Conservation (phyloP, 805 yeast species). For the Cyberlindnera saturnus region DNA sequence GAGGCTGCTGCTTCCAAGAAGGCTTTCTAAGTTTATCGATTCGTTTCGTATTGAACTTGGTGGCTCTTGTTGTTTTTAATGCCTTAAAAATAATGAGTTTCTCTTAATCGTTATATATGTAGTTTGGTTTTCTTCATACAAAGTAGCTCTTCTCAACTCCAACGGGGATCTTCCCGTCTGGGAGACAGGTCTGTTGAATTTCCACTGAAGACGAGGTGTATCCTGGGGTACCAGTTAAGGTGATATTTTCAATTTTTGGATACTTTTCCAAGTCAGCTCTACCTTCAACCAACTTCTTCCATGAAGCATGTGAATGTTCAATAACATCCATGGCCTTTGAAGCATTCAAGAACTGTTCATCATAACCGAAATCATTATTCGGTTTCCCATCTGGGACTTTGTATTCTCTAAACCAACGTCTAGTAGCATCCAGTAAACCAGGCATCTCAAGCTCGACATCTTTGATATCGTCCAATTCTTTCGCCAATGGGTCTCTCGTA, state of each 20-base stretch:
- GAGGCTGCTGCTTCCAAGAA: slow-evolving; percentile 72
- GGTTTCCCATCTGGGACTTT: slow-evolving; percentile 81
- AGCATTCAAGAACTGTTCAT: slow-evolving; percentile 57
- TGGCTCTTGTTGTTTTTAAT: not conserved
- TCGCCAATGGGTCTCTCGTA: slow-evolving; percentile 57
- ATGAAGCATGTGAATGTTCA: slow-evolving; percentile 58
- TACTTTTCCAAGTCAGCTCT: slow-evolving; percentile 29
- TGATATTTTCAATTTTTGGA: slow-evolving; percentile 44
- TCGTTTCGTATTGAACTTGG: not conserved
- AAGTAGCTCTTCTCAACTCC: slow-evolving; percentile 11
- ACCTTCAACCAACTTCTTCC: slow-evolving; percentile 53
- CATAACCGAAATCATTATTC: slow-evolving; percentile 66
- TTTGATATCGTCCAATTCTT: slow-evolving; percentile 50
- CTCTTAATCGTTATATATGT: not conserved
- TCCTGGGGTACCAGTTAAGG: slow-evolving; percentile 45
- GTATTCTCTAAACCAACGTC: slow-evolving; percentile 78
- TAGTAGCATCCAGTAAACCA: slow-evolving; percentile 60
- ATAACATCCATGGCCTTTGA: slow-evolving; percentile 55
- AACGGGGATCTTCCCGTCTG: slow-evolving; percentile 8
- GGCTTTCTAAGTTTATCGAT: slow-evolving; percentile 14
- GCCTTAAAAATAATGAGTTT: too few species aligned
- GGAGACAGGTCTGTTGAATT: not conserved
- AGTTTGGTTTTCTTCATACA: not conserved
- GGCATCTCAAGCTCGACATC: slow-evolving; percentile 70
- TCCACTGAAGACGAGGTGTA: not conserved